Evolutionary conservation across 2,329 filamentous ascomycete species (phyloP).

Genomic region (Ascosphaera acerosa): DNA sequence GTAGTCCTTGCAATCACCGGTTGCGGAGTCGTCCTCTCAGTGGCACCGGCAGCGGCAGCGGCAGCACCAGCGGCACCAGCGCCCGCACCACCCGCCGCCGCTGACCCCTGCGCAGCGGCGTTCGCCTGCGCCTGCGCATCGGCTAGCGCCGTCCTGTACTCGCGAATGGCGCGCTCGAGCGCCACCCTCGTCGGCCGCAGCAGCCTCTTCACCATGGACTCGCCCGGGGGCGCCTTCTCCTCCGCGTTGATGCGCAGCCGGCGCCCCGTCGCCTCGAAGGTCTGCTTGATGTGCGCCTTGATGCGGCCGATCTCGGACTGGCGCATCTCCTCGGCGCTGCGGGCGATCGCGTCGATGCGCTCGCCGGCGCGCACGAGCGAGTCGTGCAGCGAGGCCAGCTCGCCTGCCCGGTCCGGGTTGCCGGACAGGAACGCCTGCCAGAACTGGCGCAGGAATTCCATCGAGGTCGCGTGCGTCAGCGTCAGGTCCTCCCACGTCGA

Average conservation of each 20-base stretch:
- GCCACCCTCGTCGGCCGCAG: constrained; percentile 49
- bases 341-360: constrained; percentile 56
- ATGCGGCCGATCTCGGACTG: constrained; percentile 37
- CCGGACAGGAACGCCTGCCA: constrained; percentile 83
- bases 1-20: background rate
- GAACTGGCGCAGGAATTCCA: constrained; percentile 93
- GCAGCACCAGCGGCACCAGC: background rate
- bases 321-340: constrained; percentile 52
- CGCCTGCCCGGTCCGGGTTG: constrained; percentile 51
- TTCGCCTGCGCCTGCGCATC: constrained; percentile 21
- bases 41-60: background rate
- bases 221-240: constrained; percentile 42
- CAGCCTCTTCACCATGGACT: constrained; percentile 47
- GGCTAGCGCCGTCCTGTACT: constrained; percentile 45
- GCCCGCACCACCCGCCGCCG: background rate
- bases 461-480: constrained; percentile 72
- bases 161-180: constrained; percentile 40
- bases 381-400: constrained; percentile 60
- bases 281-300: constrained; percentile 43
- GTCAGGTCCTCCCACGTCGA: constrained; percentile 35
- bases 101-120: constrained; percentile 1
- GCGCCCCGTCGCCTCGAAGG: constrained; percentile 47
- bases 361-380: constrained; percentile 52
- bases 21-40: background rate
- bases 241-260: constrained; percentile 44